These are phyloP conservation scores for Tetragonia tetragonoides DNA, from an alignment of 148 eudicot species.

Conservation along the genomic window DNA sequence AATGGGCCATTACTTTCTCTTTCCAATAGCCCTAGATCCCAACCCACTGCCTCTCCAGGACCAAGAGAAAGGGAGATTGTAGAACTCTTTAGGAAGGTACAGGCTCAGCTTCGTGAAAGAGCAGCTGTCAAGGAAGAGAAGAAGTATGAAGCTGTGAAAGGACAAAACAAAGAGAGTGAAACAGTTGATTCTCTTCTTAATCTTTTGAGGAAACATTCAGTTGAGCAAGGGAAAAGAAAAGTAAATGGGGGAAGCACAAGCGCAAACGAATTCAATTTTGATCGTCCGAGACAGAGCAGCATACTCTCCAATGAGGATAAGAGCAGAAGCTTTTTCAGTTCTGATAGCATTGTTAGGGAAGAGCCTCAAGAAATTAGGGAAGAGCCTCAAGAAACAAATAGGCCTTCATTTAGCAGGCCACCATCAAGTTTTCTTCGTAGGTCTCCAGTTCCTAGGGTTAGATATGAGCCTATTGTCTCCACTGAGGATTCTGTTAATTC, in stretches of 20 bases:
- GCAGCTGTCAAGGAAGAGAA: slow-evolving; percentile 65
- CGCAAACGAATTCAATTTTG: slow-evolving; percentile 38
- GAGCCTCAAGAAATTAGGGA: slow-evolving; percentile 44
- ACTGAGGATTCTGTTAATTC: slow-evolving; percentile 30
- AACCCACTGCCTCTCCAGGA: slow-evolving; percentile 70
- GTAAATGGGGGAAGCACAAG: slow-evolving; percentile 35
- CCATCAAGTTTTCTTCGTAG: slow-evolving; percentile 62
- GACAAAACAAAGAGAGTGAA: slow-evolving; percentile 63
- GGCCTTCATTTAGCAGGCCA: slow-evolving; percentile 56
- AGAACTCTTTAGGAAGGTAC: slow-evolving; percentile 73
- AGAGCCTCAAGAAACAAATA: slow-evolving; percentile 40
- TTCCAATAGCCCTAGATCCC: slow-evolving; percentile 43
- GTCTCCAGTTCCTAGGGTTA: slow-evolving; percentile 68
- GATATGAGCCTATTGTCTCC: slow-evolving; percentile 36
- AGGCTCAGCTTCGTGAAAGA: slow-evolving; percentile 76
- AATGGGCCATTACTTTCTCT: slow-evolving; percentile 65
- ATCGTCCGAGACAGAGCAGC: slow-evolving; percentile 40
- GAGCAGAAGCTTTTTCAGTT: slow-evolving; percentile 30
- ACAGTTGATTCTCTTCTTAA: slow-evolving; percentile 77
- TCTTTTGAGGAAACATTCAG: slow-evolving; percentile 75
- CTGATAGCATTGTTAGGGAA: slow-evolving; percentile 31
- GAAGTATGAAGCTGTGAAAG: slow-evolving; percentile 50
- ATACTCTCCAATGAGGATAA: slow-evolving; percentile 37
- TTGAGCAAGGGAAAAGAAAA: slow-evolving; percentile 60
- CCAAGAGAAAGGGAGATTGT: slow-evolving; percentile 81